Evolutionary conservation across 2,329 filamentous ascomycete genomes (phyloP).

Genomic region (Verticillium nubilum): DNA sequence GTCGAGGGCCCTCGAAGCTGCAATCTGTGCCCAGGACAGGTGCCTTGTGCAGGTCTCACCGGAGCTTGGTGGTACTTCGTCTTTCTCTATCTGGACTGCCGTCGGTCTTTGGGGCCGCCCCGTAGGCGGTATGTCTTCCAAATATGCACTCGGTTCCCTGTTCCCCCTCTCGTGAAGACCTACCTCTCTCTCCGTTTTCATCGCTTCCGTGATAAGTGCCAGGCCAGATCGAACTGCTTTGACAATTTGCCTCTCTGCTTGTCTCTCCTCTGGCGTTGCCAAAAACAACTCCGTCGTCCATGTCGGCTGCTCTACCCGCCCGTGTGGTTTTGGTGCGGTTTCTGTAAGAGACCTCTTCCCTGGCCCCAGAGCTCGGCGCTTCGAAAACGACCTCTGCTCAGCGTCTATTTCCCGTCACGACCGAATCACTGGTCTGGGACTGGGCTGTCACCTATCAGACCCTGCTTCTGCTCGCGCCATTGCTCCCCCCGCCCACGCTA

Average conservation of each 20-base stretch:
- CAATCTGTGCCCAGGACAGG: not conserved
- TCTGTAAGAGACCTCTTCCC: not conserved
- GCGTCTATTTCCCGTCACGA: conserved; percentile 39
- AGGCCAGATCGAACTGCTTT: not conserved
- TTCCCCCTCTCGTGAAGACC: not conserved
- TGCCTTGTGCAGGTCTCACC: not conserved
- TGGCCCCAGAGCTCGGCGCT: conserved; percentile 21
- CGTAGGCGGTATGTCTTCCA: not conserved
- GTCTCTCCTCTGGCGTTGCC: not conserved
- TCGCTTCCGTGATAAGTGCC: conserved; percentile 10
- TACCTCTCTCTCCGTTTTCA: conserved; percentile 26
- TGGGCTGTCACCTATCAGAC: conserved; percentile 39
- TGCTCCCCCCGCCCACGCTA: conserved; percentile 14
- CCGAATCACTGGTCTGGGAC: conserved; percentile 30
- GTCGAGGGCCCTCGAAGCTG: not conserved
- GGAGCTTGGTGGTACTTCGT: not conserved
- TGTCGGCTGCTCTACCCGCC: conserved; percentile 3
- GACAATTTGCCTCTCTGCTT: not conserved
- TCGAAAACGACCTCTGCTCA: conserved; percentile 21
- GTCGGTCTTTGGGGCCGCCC: not conserved
- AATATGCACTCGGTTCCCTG: not conserved
- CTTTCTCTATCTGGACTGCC: not conserved
- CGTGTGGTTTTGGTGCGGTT: not conserved
- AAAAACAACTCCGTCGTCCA: conserved; percentile 3
- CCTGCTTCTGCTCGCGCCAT: conserved; percentile 13